A percentile compares a stretch with the other conserved stretches of the same genome.
Conservation (phyloP, 768 basidiomycete genomes). For the Clitopilus passeckerianus region DNA sequence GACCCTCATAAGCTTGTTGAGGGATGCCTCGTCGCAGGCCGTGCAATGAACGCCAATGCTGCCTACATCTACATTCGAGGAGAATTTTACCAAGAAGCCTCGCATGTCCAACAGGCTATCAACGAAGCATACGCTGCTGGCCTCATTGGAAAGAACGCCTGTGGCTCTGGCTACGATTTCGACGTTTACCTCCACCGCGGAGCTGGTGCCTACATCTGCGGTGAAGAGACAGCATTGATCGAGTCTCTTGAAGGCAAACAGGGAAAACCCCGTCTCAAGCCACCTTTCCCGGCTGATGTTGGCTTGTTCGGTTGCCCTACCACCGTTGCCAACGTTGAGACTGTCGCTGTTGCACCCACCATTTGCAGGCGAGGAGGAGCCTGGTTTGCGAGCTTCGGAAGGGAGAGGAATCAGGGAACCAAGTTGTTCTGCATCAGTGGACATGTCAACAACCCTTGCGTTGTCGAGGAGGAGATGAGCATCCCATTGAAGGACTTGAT, state of each 20-base stretch:
- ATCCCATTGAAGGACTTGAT: conserved; percentile 91
- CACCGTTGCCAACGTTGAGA: conserved; percentile 98
- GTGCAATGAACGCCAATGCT: conserved; percentile 94
- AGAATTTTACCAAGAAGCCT: conserved; percentile 95
- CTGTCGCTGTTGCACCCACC: conserved; percentile 95
- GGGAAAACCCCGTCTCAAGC: conserved; percentile 96
- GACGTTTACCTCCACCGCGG: conserved; percentile 99
- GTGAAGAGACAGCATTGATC: conserved; percentile 97
- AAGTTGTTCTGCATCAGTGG: conserved; percentile 96
- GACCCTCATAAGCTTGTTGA: conserved; percentile 99
- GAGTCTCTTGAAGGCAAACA: conserved; percentile 98
- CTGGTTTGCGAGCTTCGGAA: conserved; percentile 93
- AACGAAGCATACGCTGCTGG: conserved; percentile 90
- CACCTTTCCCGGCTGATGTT: conserved; percentile 98
- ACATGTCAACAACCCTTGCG: conserved; percentile 97
- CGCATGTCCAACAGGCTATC: conserved; percentile 93
- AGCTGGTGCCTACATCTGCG: conserved; percentile 97
- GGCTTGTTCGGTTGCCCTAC: conserved; percentile 97
- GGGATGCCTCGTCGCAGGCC: conserved; percentile 95
- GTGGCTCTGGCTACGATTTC: conserved; percentile 90
- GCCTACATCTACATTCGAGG: conserved; percentile 99
- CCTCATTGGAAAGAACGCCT: conserved; percentile 85
- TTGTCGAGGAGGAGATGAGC: conserved; percentile 99
- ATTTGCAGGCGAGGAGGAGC: conserved; percentile 84
- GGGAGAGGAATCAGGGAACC: conserved; percentile 92